These are phyloP conservation scores for Collybia mongolica DNA, from an alignment of 768 basidiomycete genomes.

Conservation along the genomic window DNA sequence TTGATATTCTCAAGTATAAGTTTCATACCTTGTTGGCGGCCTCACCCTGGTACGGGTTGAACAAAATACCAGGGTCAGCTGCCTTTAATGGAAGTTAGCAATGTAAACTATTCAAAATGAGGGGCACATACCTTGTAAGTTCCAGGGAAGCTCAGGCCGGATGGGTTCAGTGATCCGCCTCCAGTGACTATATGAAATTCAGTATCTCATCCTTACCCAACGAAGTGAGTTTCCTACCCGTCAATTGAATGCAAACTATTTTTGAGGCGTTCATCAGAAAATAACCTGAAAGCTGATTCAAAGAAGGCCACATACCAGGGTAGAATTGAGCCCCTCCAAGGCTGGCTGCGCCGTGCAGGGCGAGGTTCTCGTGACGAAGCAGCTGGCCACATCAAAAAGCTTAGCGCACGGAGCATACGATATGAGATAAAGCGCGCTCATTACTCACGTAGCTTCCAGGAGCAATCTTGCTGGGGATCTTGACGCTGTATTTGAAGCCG, in stretches of 20 bases:
- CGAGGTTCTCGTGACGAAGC: conserved; percentile 38
- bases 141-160: conserved; percentile 36
- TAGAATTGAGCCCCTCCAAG: conserved; percentile 38
- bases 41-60: conserved; percentile 34
- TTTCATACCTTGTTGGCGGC: conserved; percentile 29
- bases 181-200: conserved; percentile 24
- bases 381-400: conserved; percentile 16
- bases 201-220: background rate
- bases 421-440: background rate
- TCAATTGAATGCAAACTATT: conserved; percentile 35
- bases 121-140: conserved; percentile 24
- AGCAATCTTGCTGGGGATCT: conserved; percentile 35
- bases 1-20: background rate
- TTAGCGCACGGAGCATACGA: background rate
- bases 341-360: conserved; percentile 30
- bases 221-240: conserved; percentile 13
- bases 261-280: background rate
- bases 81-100: conserved; percentile 15
- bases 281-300: background rate
- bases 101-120: background rate
- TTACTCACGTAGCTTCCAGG: conserved; percentile 32
- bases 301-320: conserved; percentile 17
- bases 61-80: conserved; percentile 33
- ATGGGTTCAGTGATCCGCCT: conserved; percentile 32
- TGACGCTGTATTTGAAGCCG: conserved; percentile 32